Evolutionary conservation across 495 filamentous ascomycete species (phyloP).

Genomic region (Penicillium coprophilum): DNA sequence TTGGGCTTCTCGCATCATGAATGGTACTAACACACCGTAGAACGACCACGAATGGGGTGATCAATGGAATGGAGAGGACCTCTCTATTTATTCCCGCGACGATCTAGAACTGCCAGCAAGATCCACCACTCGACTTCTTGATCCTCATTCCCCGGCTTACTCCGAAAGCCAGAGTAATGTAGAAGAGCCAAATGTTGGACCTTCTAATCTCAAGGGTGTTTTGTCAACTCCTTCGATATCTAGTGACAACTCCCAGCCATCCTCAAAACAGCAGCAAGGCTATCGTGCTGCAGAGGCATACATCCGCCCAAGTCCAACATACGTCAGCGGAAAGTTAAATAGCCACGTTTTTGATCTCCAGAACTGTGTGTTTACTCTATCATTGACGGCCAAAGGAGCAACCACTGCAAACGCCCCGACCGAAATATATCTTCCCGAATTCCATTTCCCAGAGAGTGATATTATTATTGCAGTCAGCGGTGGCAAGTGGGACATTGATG

Average conservation of each 20-base stretch:
- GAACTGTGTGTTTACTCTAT: conserved; percentile 70
- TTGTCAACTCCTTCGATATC: conserved; percentile 72
- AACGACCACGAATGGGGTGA: conserved; percentile 92
- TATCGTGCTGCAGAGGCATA: conserved; percentile 91
- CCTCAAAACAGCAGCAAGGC: conserved; percentile 54
- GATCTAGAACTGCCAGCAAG: conserved; percentile 64
- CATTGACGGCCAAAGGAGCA: conserved; percentile 53
- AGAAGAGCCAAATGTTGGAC: conserved; percentile 58
- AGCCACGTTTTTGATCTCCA: conserved; percentile 76
- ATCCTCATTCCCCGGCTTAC: conserved; percentile 57
- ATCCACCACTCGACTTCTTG: conserved; percentile 22
- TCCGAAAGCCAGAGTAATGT: conserved; percentile 56
- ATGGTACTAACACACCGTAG: conserved; percentile 31
- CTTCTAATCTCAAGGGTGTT: conserved; percentile 69
- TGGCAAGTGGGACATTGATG: conserved; percentile 85
- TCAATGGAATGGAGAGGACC: conserved; percentile 95
- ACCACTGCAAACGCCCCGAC: conserved; percentile 66
- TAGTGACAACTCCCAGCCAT: conserved; percentile 52
- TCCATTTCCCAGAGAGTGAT: conserved; percentile 79
- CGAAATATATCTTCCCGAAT: conserved; percentile 83
- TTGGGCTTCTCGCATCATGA: not conserved
- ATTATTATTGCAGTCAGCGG: conserved; percentile 72
- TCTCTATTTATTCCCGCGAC: conserved; percentile 84
- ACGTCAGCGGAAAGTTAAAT: conserved; percentile 64
- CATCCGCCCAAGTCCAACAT: conserved; percentile 79